Evolutionary conservation across 1,139 yeast species (phyloP).

Genomic region (Taphrina confusa): DNA sequence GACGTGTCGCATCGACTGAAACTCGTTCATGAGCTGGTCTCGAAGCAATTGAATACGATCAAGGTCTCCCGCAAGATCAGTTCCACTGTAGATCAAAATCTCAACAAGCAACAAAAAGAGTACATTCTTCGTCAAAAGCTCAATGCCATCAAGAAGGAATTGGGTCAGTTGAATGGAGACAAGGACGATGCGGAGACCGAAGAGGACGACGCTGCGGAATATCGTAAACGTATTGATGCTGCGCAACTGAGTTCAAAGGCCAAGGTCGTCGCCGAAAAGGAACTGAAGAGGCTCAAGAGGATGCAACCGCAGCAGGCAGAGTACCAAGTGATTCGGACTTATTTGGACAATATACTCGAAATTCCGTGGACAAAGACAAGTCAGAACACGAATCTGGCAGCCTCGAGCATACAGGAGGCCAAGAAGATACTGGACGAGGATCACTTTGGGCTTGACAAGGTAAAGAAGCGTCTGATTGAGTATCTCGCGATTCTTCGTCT

Average conservation of each 20-base stretch:
- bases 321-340: slow-evolving; percentile 69
- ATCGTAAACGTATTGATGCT: slow-evolving; percentile 43
- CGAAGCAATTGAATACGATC: slow-evolving; percentile 39
- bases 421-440: slow-evolving; percentile 66
- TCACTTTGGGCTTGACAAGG: slow-evolving; percentile 80
- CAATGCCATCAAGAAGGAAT: slow-evolving; percentile 43
- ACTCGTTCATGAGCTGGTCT: slow-evolving; percentile 42
- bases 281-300: slow-evolving; percentile 61
- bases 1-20: slow-evolving; percentile 43
- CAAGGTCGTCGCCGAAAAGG: slow-evolving; percentile 58
- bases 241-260: slow-evolving; percentile 45
- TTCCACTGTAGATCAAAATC: slow-evolving; percentile 40
- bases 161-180: slow-evolving; percentile 42
- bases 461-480: slow-evolving; percentile 76
- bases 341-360: slow-evolving; percentile 68
- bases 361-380: slow-evolving; percentile 53
- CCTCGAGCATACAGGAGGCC: slow-evolving; percentile 58
- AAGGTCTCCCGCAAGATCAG: slow-evolving; percentile 42
- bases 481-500: slow-evolving; percentile 76
- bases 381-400: slow-evolving; percentile 44
- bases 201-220: slow-evolving; percentile 46
- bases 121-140: slow-evolving; percentile 43
- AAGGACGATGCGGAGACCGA: slow-evolving; percentile 43
- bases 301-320: slow-evolving; percentile 71
- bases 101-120: slow-evolving; percentile 43